A percentile compares a stretch with the other conserved stretches of the same genome.
These are phyloP conservation scores for Starmerella stigmatis DNA, from an alignment of 805 yeast genomes.

Conservation along the genomic window DNA sequence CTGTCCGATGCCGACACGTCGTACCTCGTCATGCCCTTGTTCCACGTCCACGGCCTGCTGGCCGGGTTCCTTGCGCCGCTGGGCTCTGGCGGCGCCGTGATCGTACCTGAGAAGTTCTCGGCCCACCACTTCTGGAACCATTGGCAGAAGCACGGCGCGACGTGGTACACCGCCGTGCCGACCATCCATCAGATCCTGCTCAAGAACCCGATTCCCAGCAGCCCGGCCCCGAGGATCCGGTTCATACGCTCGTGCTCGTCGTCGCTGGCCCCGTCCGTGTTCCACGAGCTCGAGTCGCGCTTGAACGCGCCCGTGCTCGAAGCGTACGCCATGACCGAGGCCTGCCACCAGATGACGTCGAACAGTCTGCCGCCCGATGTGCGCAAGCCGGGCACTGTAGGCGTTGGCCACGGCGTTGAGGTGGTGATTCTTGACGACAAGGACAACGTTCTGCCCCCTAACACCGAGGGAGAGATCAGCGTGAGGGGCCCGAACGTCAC, in stretches of 20 bases:
- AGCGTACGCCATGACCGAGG: constrained; percentile 76
- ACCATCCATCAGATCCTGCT: constrained; percentile 61
- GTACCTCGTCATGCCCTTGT: constrained; percentile 64
- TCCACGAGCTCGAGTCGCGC: constrained; percentile 44
- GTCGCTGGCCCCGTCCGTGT: constrained; percentile 55
- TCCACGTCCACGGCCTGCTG: constrained; percentile 66
- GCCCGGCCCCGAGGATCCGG: constrained; percentile 43
- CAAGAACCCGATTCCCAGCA: constrained; percentile 40
- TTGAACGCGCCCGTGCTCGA: constrained; percentile 61
- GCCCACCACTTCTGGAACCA: constrained; percentile 54
- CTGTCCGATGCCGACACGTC: constrained; percentile 42
- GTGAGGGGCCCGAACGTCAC: constrained; percentile 61
- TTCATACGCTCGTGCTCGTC: constrained; percentile 67
- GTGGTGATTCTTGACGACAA: constrained; percentile 45
- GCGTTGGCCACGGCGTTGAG: constrained; percentile 60
- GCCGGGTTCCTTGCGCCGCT: constrained; percentile 56
- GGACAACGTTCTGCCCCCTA: constrained; percentile 40
- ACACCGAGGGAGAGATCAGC: constrained; percentile 57
- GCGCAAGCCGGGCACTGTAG: constrained; percentile 63
- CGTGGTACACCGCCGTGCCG: constrained; percentile 71
- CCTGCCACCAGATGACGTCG: constrained; percentile 71
- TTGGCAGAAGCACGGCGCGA: constrained; percentile 41
- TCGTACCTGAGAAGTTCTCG: constrained; percentile 54
- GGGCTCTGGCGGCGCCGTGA: constrained; percentile 47
- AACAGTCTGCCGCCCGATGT: constrained; percentile 55